Conservation (phyloP, 1,284 basidiomycete genomes). For the Apiotrichum gamsii region DNA sequence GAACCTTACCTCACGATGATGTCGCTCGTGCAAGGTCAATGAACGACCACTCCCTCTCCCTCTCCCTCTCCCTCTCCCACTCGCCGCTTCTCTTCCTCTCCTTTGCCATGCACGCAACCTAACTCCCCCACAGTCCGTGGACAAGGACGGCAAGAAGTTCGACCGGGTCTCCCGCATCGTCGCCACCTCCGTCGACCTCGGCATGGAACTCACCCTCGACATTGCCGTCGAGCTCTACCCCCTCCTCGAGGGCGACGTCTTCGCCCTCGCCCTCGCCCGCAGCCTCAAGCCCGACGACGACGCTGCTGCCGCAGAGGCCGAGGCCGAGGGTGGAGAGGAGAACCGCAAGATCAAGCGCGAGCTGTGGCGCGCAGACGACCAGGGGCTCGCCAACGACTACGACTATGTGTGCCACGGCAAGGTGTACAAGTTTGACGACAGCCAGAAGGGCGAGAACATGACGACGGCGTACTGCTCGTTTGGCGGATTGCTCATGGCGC, state of each 20-base stretch:
- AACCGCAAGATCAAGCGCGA: conserved; percentile 73
- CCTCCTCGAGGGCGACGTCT: conserved; percentile 61
- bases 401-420: conserved; percentile 99
- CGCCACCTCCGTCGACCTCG: conserved; percentile 75
- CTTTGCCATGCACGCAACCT: too few relatives aligned
- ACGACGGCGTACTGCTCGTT: conserved; percentile 89
- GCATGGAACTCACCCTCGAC: conserved; percentile 83
- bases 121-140: conserved; percentile 51
- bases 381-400: conserved; percentile 89
- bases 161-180: conserved; percentile 73
- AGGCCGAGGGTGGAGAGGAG: conserved; percentile 34
- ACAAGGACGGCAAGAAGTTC: conserved; percentile 79
- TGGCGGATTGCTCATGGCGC: conserved; percentile 90
- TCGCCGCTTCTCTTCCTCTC: not conserved
- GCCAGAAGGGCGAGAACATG: conserved; percentile 55
- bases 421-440: conserved; percentile 94
- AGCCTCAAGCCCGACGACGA: conserved; percentile 63
- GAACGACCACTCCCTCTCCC: too few relatives aligned
- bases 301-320: conserved; percentile 48
- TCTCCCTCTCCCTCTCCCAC: not conserved
- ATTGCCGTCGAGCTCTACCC: conserved; percentile 84
- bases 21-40: too few relatives aligned
- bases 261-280: conserved; percentile 80
- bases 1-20: too few relatives aligned
- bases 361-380: conserved; percentile 67